These are phyloP conservation scores for Pseudevernia furfuracea DNA, from an alignment of 495 filamentous ascomycete genomes.

Conservation along the genomic window DNA sequence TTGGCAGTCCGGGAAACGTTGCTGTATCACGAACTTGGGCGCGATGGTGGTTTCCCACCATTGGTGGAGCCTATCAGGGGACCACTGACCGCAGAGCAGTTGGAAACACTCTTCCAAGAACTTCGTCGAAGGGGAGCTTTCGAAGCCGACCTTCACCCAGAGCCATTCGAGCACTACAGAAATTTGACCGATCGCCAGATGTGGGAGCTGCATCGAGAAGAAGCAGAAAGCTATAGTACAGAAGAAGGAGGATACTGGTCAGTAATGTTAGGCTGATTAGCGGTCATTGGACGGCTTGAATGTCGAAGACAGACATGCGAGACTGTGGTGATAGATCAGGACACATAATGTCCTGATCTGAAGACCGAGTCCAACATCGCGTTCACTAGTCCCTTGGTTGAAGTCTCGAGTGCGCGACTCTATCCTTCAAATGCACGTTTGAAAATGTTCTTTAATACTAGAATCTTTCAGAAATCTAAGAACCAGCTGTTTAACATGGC, in stretches of 20 bases:
- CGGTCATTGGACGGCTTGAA: background rate
- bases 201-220: background rate
- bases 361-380: too few species aligned
- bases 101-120: slow-evolving; percentile 1
- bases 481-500: too few species aligned
- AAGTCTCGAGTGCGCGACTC: too few species aligned
- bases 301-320: background rate
- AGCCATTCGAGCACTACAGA: background rate
- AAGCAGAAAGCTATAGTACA: background rate
- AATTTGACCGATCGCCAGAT: background rate
- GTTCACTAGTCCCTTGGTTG: too few species aligned
- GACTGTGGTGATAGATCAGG: background rate
- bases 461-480: too few species aligned
- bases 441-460: too few species aligned
- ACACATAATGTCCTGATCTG: too few species aligned
- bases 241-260: background rate
- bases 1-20: background rate
- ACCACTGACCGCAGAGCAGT: background rate
- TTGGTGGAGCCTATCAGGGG: background rate
- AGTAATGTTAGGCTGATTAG: background rate
- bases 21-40: background rate
- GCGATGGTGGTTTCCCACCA: background rate
- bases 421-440: too few species aligned
- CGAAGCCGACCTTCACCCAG: background rate
- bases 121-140: slow-evolving; percentile 1